Evolutionary conservation across 1,284 basidiomycete genomes (phyloP).

Genomic region (Inonotus hispidus): DNA sequence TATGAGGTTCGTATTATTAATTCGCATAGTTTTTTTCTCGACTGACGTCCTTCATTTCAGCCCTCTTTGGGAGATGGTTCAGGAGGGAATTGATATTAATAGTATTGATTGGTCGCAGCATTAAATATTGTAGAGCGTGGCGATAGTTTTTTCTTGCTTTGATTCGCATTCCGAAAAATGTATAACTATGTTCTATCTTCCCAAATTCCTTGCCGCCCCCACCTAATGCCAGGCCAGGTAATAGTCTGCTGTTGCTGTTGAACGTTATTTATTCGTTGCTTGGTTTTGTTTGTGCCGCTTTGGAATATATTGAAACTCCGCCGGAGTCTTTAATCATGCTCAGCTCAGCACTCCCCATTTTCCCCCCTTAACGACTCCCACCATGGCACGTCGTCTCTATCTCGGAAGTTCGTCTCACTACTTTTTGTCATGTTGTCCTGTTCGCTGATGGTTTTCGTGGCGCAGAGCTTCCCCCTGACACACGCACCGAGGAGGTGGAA

Average conservation of each 20-base stretch:
- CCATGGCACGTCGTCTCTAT: conserved; percentile 78
- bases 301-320: conserved; percentile 1
- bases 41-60: conserved; percentile 32
- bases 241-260: too few relatives aligned
- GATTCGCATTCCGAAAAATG: conserved; percentile 4
- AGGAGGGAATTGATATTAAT: conserved; percentile 94
- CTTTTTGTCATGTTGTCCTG: conserved; percentile 9
- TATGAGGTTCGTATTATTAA: conserved; percentile 45
- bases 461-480: conserved; percentile 71
- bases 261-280: not conserved
- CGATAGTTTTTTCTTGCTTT: not conserved
- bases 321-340: not conserved
- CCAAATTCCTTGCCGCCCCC: not conserved
- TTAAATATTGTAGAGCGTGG: conserved; percentile 25
- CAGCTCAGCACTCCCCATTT: conserved; percentile 23
- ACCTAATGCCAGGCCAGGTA: not conserved
- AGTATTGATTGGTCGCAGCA: conserved; percentile 89
- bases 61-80: conserved; percentile 97
- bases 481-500: conserved; percentile 71
- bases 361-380: conserved; percentile 27
- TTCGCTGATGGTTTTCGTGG: conserved; percentile 6
- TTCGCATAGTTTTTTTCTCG: not conserved
- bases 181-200: conserved; percentile 2
- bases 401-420: conserved; percentile 61
- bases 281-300: not conserved